Evolutionary conservation across 2,329 filamentous ascomycete genomes (phyloP).

Genomic region (Arthrinium phaeospermum): DNA sequence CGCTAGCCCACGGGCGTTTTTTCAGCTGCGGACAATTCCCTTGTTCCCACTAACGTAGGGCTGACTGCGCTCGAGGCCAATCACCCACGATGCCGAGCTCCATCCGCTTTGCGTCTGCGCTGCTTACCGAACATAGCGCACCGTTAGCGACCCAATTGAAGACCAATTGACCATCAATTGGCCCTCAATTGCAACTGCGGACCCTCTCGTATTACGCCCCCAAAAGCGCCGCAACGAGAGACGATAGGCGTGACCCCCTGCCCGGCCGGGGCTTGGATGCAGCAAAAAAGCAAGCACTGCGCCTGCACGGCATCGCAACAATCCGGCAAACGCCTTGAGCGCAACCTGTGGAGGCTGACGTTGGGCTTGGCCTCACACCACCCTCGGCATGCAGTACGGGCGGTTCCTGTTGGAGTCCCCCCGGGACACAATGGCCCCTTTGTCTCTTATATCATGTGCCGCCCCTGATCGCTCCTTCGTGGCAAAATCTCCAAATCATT

Average conservation of each 20-base stretch:
- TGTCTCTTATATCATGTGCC: background rate
- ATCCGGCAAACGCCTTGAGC: background rate
- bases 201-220: background rate
- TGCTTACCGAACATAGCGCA: background rate
- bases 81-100: background rate
- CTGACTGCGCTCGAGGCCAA: background rate
- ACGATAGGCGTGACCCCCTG: background rate
- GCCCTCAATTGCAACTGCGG: background rate
- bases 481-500: background rate
- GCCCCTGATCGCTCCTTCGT: background rate
- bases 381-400: background rate
- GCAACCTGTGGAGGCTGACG: background rate
- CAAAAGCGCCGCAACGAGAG: background rate
- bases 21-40: background rate
- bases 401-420: background rate
- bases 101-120: background rate
- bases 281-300: background rate
- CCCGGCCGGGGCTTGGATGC: background rate
- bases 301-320: background rate
- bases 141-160: background rate
- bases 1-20: background rate
- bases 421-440: background rate
- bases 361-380: background rate
- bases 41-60: background rate
- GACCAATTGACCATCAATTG: background rate